A percentile compares a stretch with the other conserved stretches of the same genome.
Evolutionary conservation across 257 asterid species (phyloP).

Genomic region (Fraxinus excelsior): DNA sequence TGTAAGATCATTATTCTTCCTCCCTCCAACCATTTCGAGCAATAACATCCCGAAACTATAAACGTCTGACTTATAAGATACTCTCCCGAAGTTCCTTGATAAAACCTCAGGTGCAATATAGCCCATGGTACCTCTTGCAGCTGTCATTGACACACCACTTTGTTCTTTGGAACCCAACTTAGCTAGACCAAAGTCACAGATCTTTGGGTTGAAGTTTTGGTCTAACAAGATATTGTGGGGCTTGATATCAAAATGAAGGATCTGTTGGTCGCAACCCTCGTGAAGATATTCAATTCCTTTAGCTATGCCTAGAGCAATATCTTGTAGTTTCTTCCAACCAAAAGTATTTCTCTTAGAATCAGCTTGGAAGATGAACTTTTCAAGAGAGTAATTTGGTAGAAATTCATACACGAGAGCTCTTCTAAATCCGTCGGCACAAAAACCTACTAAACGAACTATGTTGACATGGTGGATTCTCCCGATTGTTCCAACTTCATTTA

Average conservation of each 20-base stretch:
- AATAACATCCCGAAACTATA: conserved; percentile 41
- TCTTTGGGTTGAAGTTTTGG: conserved; percentile 35
- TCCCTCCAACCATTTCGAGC: conserved; percentile 40
- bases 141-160: conserved; percentile 28
- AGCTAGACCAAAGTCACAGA: conserved; percentile 42
- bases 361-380: conserved; percentile 19
- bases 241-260: conserved; percentile 43
- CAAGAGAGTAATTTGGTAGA: conserved; percentile 32
- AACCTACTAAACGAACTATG: conserved; percentile 35
- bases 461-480: conserved; percentile 38
- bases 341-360: conserved; percentile 11
- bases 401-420: conserved; percentile 35
- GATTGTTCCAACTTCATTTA: conserved; percentile 32
- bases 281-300: conserved; percentile 40
- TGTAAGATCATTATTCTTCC: conserved; percentile 14
- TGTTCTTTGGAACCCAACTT: conserved; percentile 34
- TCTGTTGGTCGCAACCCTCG: conserved; percentile 34
- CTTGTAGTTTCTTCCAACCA: conserved; percentile 24
- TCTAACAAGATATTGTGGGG: conserved; percentile 43
- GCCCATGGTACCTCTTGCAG: conserved; percentile 37
- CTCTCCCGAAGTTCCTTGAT: conserved; percentile 28
- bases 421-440: conserved; percentile 38
- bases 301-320: conserved; percentile 36
- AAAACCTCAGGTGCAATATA: conserved; percentile 38
- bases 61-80: conserved; percentile 31